Base-by-base conservation (phyloP, 1,284 basidiomycete genomes). In the Ustilago hordei region DNA sequence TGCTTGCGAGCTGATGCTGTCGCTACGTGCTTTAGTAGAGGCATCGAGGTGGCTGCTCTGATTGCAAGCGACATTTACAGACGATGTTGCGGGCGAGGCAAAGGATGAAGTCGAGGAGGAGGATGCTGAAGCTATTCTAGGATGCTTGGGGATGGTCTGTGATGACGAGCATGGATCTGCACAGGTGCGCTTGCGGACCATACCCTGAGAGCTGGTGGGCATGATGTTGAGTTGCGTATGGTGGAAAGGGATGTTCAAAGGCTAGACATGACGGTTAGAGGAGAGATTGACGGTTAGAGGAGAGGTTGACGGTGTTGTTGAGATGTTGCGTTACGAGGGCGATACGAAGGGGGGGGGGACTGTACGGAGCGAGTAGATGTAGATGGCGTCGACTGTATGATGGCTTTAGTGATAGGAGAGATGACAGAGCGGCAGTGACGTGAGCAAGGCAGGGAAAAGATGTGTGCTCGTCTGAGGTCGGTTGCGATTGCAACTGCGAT, bases 161-260 rank as follows among this genome's bases (percentile, higher is more conserved):
- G 65, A 62, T 15, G 65, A 61, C 7, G 54, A 53, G 47, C 48
- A 68, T 34, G 58, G 45, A 15, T 60, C 55, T 3, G 45, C 34
- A 31, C 55, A 47, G 15, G 64, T 43, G 64, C 65, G 65, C 43
- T 68, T 68, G 31, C 65, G 65, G 59, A 38, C 19, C 48, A 62
- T 35, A 50, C 60, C 34, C 34, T 55, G 55, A 17, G 45, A 43
- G 39, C 23, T 32, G 41, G 31, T 31, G 39, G 60, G 19, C 59
- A 57, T 57, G 34, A 45, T 52, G 7, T 38, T 19, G 55, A 15
- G 32, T n/a, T 8, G 34, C 13, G 31, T 45, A 17, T 45, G n/a
- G 43, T 19, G n/a, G 43, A 4, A 45, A 19, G 6, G 7, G 43
- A 34, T 36, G 35, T 19, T 55, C 59, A 66, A n/a, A 41, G 19